Evolutionary conservation across 1,139 yeast genomes (phyloP), one percentile per base, ranked within the genome.

Genomic region (Hyphopichia buzzinii): DNA sequence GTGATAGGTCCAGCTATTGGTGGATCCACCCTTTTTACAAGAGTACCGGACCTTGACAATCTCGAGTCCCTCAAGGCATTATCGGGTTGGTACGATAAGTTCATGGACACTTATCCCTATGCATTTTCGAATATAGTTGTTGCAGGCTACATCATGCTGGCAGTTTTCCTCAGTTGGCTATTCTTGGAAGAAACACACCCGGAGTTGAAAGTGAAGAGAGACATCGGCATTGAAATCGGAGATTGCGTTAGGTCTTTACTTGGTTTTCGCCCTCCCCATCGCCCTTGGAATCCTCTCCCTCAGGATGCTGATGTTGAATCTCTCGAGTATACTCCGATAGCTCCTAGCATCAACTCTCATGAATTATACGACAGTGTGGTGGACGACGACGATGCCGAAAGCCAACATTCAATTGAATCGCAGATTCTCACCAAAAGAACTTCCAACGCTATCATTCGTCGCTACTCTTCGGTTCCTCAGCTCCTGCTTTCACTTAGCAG

Each of bases 171-270:
- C 26, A 79, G 72, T 3, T 58, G 75, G 35, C 64, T 81, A 33
- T 79, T 80, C 47, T 55, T 81, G 26, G 84, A 81, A 49, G 88
- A 81, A 52, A 77, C 85, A 3, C 81, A 77, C 49, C 72, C 64
- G 15, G 54, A 57, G 26, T 57, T 56, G 36, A 68, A 63, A 46
- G 47, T 64, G 39, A 57, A 64, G 38, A 60, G 64, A 39, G 86
- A 80, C 50, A 46, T 54, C 29, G 83, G 84, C 1, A 52, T 79
- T 8, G 79, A 69, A 23, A 30, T 76, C 12, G 85, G 85, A 11
- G 81, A 78, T 46, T 48, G 50, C 37, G 46, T 79, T 29, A 48
- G 65, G 44, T 43, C 48, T 8, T 37, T 50, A 17, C 39, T 75
- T 5, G 74, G 78, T 0, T 45, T 56, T 35, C 35, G 49, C 4